Evolutionary conservation across 768 basidiomycete genomes (phyloP).

Genomic region (Amanita polypyramis): DNA sequence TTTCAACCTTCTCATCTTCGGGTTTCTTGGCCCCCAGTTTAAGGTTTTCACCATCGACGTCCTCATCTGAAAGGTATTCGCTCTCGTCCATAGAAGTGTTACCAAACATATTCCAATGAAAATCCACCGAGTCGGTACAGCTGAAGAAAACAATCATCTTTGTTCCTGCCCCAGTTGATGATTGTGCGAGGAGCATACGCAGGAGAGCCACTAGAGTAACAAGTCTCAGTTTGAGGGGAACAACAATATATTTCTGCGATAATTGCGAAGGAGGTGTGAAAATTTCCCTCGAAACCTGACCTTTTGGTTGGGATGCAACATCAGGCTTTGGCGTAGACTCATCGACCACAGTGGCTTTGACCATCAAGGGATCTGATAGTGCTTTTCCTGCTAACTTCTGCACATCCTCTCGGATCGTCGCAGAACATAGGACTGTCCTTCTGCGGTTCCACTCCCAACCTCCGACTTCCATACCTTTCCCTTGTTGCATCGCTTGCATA

Average conservation of each 20-base stretch:
- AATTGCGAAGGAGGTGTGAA: slow-evolving; percentile 95
- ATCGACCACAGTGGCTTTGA: slow-evolving; percentile 57
- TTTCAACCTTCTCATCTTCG: slow-evolving; percentile 37
- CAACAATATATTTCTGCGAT: slow-evolving; percentile 80
- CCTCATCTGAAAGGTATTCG: slow-evolving; percentile 16
- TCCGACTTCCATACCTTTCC: slow-evolving; percentile 62
- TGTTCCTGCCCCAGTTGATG: slow-evolving; percentile 36
- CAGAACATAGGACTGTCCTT: slow-evolving; percentile 89
- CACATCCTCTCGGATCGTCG: slow-evolving; percentile 92
- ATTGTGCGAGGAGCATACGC: slow-evolving; percentile 64
- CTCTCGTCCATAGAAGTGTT: slow-evolving; percentile 53
- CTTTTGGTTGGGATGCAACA: neutral
- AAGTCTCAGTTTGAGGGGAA: slow-evolving; percentile 88
- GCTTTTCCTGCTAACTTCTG: slow-evolving; percentile 85
- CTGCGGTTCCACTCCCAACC: slow-evolving; percentile 79
- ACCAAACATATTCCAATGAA: slow-evolving; percentile 82
- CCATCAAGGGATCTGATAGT: slow-evolving; percentile 68
- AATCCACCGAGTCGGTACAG: slow-evolving; percentile 97
- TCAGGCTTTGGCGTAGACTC: slow-evolving; percentile 10
- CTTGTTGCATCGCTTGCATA: slow-evolving; percentile 52
- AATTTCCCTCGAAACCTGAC: slow-evolving; percentile 29
- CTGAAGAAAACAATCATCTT: slow-evolving; percentile 94
- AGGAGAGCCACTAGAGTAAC: slow-evolving; percentile 84
- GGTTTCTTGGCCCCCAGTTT: slow-evolving; percentile 12
- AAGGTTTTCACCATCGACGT: slow-evolving; percentile 17